Conservation (phyloP, 1,284 basidiomycete species). For the Ganoderma sinense region DNA sequence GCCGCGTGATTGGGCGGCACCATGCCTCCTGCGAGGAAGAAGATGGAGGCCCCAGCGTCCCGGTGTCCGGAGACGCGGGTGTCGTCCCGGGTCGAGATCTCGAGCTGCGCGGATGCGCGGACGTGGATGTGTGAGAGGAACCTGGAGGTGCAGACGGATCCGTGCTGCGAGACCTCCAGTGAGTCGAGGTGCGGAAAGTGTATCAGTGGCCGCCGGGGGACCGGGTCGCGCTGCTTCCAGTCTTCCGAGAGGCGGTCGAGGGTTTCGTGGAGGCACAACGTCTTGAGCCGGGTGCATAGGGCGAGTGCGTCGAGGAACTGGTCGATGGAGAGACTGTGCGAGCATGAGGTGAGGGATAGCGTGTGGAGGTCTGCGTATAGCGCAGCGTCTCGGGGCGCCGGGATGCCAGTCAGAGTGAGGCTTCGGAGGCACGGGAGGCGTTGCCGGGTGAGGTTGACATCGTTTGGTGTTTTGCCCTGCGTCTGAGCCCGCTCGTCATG, state of each 20-base stretch:
- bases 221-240: background rate
- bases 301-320: background rate
- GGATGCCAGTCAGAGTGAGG: background rate
- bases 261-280: background rate
- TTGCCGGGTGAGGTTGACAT: background rate
- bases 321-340: background rate
- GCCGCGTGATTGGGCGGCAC: background rate
- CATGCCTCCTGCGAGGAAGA: background rate
- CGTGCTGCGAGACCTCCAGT: background rate
- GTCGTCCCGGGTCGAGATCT: background rate
- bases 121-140: background rate
- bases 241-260: background rate
- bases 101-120: background rate
- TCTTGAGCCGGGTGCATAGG: background rate
- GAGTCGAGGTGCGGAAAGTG: background rate
- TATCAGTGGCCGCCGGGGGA: background rate
- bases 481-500: background rate
- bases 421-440: background rate
- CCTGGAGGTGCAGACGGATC: background rate
- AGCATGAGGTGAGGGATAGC: background rate
- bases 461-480: background rate
- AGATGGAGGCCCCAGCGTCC: background rate
- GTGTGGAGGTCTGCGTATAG: background rate
- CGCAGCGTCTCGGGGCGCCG: background rate
- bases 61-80: background rate